These are phyloP conservation scores for Tripterygium wilfordii DNA, from an alignment of 177 flowering plant genomes.

Conservation along the genomic window DNA sequence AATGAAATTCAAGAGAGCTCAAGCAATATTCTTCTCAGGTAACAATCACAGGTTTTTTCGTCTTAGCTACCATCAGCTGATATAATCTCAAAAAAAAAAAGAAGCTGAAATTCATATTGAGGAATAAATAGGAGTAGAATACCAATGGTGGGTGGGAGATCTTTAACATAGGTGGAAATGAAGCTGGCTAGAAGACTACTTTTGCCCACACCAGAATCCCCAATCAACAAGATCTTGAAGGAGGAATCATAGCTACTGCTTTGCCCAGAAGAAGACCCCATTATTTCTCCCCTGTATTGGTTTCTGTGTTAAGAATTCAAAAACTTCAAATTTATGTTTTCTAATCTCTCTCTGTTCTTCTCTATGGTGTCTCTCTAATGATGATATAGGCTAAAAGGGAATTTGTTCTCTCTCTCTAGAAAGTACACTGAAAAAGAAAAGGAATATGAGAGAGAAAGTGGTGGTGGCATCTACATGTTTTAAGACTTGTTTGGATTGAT, in stretches of 20 bases:
- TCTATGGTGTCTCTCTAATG: not conserved
- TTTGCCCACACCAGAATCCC: constrained; percentile 85
- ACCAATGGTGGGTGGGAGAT: constrained; percentile 82
- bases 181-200: constrained; percentile 79
- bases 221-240: constrained; percentile 78
- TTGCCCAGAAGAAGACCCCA: constrained; percentile 52
- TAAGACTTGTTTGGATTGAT: too few relatives aligned
- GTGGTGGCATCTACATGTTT: constrained; percentile 7
- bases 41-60: too few relatives aligned
- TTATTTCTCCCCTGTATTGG: too few relatives aligned
- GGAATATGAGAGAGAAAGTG: constrained; percentile 2
- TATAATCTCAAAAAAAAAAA: not conserved
- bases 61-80: not conserved
- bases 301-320: not conserved
- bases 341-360: not conserved
- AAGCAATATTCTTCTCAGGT: too few relatives aligned
- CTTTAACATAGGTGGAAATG: constrained; percentile 46
- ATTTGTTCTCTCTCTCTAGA: constrained; percentile 9
- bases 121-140: not conserved
- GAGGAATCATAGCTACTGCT: constrained; percentile 58
- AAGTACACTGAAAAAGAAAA: constrained; percentile 11
- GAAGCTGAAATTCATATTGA: not conserved
- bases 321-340: not conserved
- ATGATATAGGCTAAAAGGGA: constrained; percentile 4
- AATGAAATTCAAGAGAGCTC: too few relatives aligned